Base-by-base conservation (phyloP, 2,329 filamentous ascomycete genomes). In the Chalaropsis thielavioides region DNA sequence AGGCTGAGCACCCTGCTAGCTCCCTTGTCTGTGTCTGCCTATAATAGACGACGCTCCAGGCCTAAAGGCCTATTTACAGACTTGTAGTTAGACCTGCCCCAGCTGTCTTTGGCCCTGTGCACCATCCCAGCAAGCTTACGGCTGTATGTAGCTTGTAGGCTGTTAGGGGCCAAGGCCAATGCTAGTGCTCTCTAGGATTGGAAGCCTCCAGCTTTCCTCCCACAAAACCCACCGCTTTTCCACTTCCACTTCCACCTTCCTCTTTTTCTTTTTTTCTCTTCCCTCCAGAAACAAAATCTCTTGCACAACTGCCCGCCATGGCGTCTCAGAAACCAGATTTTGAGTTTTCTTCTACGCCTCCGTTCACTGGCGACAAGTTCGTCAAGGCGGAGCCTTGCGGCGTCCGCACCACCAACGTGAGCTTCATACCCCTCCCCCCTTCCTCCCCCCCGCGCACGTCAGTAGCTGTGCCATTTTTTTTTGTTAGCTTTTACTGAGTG, bases 371-470 rank as follows among this genome's bases (percentile, higher is more conserved):
- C 66, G 73, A 87, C 71, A 85, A 86, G 70, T 90, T 87, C 72
- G 87, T 87, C 66, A 86, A 82, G 61, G 81, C 82, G 70, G 84
- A 89, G 75, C 88, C 90, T 71, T 77, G 75, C 69, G 76, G 76
- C 68, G 75, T 78, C 68, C 72, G 72, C 66, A 73, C 72, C 64
- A 78, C 76, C 65, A 72, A 72, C 70, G 76, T 77, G 61, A 71
- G 84, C 65, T 68, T 62, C 17, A 8, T 61, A 19, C 54, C 8
- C 19, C 13, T 27, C 38, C 15, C 35, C 35, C 19, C 19, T 41
- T 31, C 7, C n/a, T 10, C 41, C 54, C 83, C 65, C 31, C 54
- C 35, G 27, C 24, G 44, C 44, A 19, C 19, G 24, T 54, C n/a
- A n/a, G 35, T 8, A 38, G 8, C 35, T 38, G 35, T 38, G 35